Conservation (phyloP, 108 stramenopile genomes). For the Schizochytrium sp. region DNA sequence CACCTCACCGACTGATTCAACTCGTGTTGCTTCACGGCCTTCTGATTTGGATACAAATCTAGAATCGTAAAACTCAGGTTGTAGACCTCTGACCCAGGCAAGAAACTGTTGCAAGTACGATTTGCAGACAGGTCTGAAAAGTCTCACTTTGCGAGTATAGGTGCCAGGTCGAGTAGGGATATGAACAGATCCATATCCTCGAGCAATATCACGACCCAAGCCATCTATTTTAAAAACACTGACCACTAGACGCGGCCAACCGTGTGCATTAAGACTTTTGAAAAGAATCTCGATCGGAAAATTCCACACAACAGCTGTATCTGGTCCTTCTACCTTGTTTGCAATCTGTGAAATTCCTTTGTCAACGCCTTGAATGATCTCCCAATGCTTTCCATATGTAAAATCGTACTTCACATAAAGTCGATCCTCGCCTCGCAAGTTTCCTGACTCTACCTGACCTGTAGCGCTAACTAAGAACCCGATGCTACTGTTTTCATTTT, state of each 20-base stretch:
- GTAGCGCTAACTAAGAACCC: constrained; percentile 76
- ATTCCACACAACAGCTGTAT: constrained; percentile 83
- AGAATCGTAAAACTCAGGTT: constrained; percentile 80
- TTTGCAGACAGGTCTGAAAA: constrained; percentile 79
- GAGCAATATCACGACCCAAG: constrained; percentile 81
- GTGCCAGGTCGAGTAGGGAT: constrained; percentile 79
- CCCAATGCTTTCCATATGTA: constrained; percentile 85
- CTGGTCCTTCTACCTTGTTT: constrained; percentile 63
- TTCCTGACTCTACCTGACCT: constrained; percentile 79
- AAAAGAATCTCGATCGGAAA: constrained; percentile 87
- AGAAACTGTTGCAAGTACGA: constrained; percentile 73
- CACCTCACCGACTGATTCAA: constrained; percentile 69
- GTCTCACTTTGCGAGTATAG: constrained; percentile 73
- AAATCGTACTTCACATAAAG: constrained; percentile 85
- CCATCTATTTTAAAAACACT: constrained; percentile 83
- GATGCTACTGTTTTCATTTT: constrained; percentile 41
- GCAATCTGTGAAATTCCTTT: constrained; percentile 74
- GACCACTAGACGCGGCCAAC: constrained; percentile 87
- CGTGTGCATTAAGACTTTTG: constrained; percentile 83
- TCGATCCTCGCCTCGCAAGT: constrained; percentile 73
- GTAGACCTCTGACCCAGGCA: constrained; percentile 80
- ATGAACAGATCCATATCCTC: constrained; percentile 83
- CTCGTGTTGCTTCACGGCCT: constrained; percentile 74
- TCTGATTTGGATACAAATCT: constrained; percentile 69
- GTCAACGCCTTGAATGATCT: constrained; percentile 79